Evolutionary conservation across 495 filamentous ascomycete genomes (phyloP), one percentile per base, ranked within the genome.

Genomic region (Hamigera avellanea): DNA sequence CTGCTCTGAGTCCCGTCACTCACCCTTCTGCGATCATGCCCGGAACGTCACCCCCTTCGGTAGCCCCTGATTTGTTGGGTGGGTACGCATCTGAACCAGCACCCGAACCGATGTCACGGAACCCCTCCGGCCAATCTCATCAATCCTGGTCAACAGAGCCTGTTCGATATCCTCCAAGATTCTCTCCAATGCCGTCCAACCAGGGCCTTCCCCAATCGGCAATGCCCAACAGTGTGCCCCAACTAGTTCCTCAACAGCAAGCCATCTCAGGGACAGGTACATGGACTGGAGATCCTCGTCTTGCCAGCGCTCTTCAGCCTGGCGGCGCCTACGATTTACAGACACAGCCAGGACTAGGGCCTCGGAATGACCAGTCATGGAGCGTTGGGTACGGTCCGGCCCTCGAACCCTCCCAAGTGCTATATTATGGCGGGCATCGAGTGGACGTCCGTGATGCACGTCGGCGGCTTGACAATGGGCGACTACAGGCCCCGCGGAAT

Each of bases 21-120:
- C 61, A 66, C 32, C 64, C 62, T 12, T 64, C 64, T 14, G 62
- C 59, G 0, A 53, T 66, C 17, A 56, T 66, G 57, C 62, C 64
- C 0, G 56, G 59, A 0, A 32, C 50, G 10, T 45, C 56, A 0
- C 53, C 61, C 4, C 47, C 52, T 2, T 46, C 50, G 9, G 35
- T 41, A 12, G 19, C 25, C 10, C 8, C 46, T 8, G 39, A 50
- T 30, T 13, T 40, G 19, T 27, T 42, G 13, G 19, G 46, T 14
- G 40, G 44, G 1, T 52, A 52, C 26, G 33, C 42, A 8, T 49
- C 58, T 10, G 59, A 63, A 15, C 50, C 52, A 5, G 45, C 14
- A 19, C 14, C 53, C 1, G 61, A 60, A 14, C 36, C 52, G 0
- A 53, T 66, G 42, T 52, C 61, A 1, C 54, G 61, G 10, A 46